These are phyloP conservation scores for Amauroascus niger DNA, from an alignment of 2,329 filamentous ascomycete genomes.

Conservation along the genomic window DNA sequence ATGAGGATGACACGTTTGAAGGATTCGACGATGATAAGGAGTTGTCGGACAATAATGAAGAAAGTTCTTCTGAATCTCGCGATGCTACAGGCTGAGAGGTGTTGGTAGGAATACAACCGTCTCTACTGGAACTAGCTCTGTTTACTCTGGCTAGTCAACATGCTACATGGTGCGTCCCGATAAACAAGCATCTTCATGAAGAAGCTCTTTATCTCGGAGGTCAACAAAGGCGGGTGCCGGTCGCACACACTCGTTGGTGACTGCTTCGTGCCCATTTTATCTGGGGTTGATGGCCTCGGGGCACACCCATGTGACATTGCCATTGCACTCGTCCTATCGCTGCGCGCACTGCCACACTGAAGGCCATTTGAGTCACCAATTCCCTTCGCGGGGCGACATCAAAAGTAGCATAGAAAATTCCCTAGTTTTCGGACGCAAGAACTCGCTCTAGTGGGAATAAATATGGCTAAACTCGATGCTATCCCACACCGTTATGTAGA, in stretches of 20 bases:
- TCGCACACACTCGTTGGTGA: not conserved
- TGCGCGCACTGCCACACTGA: not conserved
- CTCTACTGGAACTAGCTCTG: not conserved
- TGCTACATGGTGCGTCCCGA: not conserved
- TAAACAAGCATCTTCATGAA: not conserved
- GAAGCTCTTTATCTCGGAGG: not conserved
- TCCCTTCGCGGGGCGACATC: not conserved
- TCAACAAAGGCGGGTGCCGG: not conserved
- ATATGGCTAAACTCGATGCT: too few relatives aligned
- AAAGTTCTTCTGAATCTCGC: not conserved
- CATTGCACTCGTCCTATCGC: not conserved
- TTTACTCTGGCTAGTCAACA: not conserved
- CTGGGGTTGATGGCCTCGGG: not conserved
- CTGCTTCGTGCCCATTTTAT: not conserved
- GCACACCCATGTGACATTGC: not conserved
- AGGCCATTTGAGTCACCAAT: not conserved
- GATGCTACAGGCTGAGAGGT: not conserved
- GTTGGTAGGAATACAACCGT: not conserved
- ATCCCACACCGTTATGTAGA: too few relatives aligned
- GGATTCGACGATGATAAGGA: conserved; percentile 35
- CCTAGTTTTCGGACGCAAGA: not conserved
- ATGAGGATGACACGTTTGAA: conserved; percentile 37
- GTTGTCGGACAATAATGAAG: conserved; percentile 22
- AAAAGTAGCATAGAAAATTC: not conserved
- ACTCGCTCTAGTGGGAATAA: not conserved